phyloP scores from a whole-genome alignment of 2,329 filamentous ascomycete species.

The Mycosphaerella sp. region DNA sequence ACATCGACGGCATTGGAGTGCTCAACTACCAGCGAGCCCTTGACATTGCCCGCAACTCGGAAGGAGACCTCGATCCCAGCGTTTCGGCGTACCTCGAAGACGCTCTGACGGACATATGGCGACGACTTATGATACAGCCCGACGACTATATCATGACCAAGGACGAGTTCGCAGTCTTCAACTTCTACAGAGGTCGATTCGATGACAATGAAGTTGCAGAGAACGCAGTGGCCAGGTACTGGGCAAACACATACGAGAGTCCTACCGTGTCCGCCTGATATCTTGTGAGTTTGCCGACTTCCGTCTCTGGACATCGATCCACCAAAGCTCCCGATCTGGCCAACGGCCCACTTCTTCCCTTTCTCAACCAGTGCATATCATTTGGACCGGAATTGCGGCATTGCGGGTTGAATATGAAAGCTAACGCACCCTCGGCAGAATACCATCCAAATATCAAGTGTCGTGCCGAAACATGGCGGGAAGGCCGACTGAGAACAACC shows the following conservation, averaged over 20 bases:
- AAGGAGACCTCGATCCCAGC: constrained; percentile 58
- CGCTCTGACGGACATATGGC: constrained; percentile 60
- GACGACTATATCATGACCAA: constrained; percentile 64
- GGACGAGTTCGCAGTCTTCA: constrained; percentile 81
- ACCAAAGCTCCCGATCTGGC: not conserved
- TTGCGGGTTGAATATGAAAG: not conserved
- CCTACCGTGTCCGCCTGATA: constrained; percentile 9
- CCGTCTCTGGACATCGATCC: constrained; percentile 3
- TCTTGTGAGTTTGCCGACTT: constrained; percentile 8
- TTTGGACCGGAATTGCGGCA: not conserved
- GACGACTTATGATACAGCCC: constrained; percentile 57
- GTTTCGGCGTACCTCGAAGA: constrained; percentile 60
- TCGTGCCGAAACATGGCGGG: constrained; percentile 11
- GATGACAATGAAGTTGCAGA: constrained; percentile 46
- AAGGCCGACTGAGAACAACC: constrained; percentile 9
- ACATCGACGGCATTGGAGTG: constrained; percentile 33
- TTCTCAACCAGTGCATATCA: not conserved
- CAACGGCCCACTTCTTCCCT: constrained; percentile 1
- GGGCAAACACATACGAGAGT: constrained; percentile 39
- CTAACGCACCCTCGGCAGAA: constrained; percentile 10
- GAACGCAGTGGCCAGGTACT: constrained; percentile 51
- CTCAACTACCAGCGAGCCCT: constrained; percentile 60
- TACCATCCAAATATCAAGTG: constrained; percentile 7
- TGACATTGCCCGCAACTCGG: constrained; percentile 67
- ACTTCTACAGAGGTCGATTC: constrained; percentile 69